A percentile compares a stretch with the other conserved stretches of the same genome.
phyloP scores from a whole-genome alignment of 1,284 basidiomycete genomes.

The Hymenochaete sp. region DNA sequence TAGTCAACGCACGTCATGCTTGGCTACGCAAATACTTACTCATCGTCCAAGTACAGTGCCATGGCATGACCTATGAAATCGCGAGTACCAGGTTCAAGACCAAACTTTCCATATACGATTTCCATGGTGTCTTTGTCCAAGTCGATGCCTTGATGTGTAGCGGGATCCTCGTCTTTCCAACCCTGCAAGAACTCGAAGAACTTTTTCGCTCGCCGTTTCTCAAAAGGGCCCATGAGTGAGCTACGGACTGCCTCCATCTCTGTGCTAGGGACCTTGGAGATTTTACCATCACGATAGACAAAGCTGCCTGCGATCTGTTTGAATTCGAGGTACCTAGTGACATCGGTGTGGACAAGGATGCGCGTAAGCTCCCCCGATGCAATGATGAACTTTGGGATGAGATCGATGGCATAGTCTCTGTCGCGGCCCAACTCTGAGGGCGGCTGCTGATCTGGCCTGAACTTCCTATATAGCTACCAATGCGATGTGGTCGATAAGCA shows the following conservation, averaged over 20 bases:
- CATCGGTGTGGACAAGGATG: slow-evolving; percentile 98
- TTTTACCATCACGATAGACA: slow-evolving; percentile 94
- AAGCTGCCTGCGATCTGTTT: slow-evolving; percentile 99
- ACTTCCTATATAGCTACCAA: slow-evolving; percentile 97
- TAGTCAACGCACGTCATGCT: slow-evolving; percentile 1
- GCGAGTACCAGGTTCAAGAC: slow-evolving; percentile 93
- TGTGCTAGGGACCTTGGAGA: slow-evolving; percentile 96
- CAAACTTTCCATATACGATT: slow-evolving; percentile 93
- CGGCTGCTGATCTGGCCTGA: slow-evolving; percentile 66
- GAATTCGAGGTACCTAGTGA: slow-evolving; percentile 98
- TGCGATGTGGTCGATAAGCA: slow-evolving; percentile 15
- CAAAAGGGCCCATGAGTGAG: slow-evolving; percentile 96
- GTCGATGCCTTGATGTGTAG: slow-evolving; percentile 93
- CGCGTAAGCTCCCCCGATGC: slow-evolving; percentile 96
- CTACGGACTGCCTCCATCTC: slow-evolving; percentile 96
- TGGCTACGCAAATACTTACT: slow-evolving; percentile 47
- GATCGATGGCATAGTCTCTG: slow-evolving; percentile 92
- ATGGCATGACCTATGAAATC: slow-evolving; percentile 99
- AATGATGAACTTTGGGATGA: slow-evolving; percentile 96
- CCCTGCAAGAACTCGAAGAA: slow-evolving; percentile 97
- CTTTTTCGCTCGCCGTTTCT: slow-evolving; percentile 97
- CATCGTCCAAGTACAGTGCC: slow-evolving; percentile 96
- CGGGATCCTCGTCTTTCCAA: slow-evolving; percentile 91
- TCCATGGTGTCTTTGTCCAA: slow-evolving; percentile 88
- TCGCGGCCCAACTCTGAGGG: slow-evolving; percentile 84